Conservation (phyloP, 441 rosid genomes). For the Cnidoscolus chayamansa region DNA sequence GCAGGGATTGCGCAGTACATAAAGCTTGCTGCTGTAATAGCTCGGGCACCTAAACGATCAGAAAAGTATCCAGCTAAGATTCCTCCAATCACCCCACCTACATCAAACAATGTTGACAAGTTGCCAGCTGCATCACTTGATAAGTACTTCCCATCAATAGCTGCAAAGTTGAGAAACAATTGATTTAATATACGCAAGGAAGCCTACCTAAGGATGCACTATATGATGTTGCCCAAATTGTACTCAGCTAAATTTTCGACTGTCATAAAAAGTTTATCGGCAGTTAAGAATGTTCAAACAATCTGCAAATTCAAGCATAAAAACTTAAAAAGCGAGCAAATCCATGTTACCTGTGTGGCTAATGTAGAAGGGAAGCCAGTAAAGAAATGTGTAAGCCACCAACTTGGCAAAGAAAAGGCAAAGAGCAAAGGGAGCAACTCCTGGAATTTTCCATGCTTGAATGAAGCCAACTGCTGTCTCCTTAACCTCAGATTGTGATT, state of each 20-base stretch:
- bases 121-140: conserved; percentile 75
- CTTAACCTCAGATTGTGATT: conserved; percentile 33
- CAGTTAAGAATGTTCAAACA: not conserved
- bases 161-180: conserved; percentile 42
- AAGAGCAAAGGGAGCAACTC: conserved; percentile 88
- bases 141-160: conserved; percentile 76
- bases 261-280: too few relatives aligned
- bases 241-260: too few relatives aligned
- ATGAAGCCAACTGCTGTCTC: conserved; percentile 79
- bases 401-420: conserved; percentile 92
- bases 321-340: not conserved
- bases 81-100: conserved; percentile 95
- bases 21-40: conserved; percentile 88
- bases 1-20: conserved; percentile 93
- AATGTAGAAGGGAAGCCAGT: conserved; percentile 97
- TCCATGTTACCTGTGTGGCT: conserved; percentile 72
- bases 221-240: not conserved
- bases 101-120: conserved; percentile 81
- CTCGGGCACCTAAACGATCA: conserved; percentile 69
- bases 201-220: not conserved
- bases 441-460: conserved; percentile 95
- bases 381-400: conserved; percentile 96
- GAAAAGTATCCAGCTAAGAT: conserved; percentile 92
- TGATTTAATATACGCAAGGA: not conserved
- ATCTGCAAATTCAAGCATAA: not conserved